A percentile compares a stretch with the other conserved stretches of the same genome.
Evolutionary conservation across 176 grass and related monocot species (phyloP).

Genomic region (Ananas comosus): DNA sequence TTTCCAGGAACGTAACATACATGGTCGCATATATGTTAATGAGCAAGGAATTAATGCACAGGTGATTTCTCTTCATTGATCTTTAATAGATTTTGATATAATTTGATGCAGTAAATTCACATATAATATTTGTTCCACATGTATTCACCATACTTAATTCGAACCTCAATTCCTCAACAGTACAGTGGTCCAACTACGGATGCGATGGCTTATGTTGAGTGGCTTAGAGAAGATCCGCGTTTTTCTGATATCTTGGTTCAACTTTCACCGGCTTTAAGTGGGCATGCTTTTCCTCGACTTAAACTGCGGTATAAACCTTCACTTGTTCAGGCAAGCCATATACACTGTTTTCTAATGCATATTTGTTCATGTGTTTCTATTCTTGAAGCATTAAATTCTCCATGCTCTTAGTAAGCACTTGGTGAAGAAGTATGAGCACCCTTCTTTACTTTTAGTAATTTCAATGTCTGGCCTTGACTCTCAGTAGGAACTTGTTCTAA

Average conservation of each 20-base stretch:
- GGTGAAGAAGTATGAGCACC: neutral
- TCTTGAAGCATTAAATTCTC: neutral
- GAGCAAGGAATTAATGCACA: constrained; percentile 96
- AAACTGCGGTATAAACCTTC: constrained; percentile 84
- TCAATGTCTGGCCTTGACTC: no score
- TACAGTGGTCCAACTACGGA: constrained; percentile 80
- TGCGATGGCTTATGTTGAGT: constrained; percentile 61
- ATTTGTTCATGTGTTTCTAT: neutral
- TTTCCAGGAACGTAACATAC: constrained; percentile 54
- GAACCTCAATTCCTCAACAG: constrained; percentile 35
- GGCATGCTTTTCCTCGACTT: constrained; percentile 81
- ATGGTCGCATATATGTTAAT: constrained; percentile 89
- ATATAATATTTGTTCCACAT: neutral
- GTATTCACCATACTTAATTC: constrained; percentile 21
- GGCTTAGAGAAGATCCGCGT: constrained; percentile 53
- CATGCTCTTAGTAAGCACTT: neutral
- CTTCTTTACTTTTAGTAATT: no score
- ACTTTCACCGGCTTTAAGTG: constrained; percentile 35
- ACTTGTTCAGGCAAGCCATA: constrained; percentile 68
- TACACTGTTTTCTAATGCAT: constrained; percentile 5
- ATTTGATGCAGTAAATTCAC: no score
- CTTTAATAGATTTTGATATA: no score
- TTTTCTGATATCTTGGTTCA: constrained; percentile 82
- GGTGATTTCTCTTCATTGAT: constrained; percentile 21
- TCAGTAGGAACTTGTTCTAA: no score